These are phyloP conservation scores for Scheffersomyces illinoinensis DNA, from an alignment of 1,139 yeast genomes.

Conservation along the genomic window DNA sequence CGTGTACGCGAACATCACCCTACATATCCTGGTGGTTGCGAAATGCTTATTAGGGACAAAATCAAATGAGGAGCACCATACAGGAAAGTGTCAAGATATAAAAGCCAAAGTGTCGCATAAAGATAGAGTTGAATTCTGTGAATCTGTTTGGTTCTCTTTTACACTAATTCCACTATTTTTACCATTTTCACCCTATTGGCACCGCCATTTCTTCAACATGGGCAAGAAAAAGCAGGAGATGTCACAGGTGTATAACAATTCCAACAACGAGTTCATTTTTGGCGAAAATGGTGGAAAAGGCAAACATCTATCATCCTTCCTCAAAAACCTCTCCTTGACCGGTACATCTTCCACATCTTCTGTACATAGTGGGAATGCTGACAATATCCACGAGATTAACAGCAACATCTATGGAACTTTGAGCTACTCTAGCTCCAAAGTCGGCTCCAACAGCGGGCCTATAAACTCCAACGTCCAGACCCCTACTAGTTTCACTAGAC, in stretches of 20 bases:
- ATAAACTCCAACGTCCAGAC: constrained; percentile 8
- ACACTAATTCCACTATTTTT: background rate
- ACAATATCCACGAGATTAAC: constrained; percentile 30
- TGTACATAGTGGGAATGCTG: constrained; percentile 12
- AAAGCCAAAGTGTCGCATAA: background rate
- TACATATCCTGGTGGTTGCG: background rate
- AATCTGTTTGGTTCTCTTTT: background rate
- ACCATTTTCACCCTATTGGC: background rate
- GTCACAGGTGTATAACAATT: constrained; percentile 55
- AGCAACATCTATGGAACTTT: constrained; percentile 45
- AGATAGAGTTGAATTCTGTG: background rate
- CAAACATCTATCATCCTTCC: constrained; percentile 58
- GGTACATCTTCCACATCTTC: constrained; percentile 16
- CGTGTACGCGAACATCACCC: background rate
- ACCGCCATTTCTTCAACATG: constrained; percentile 19
- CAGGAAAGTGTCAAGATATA: background rate
- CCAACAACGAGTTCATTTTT: constrained; percentile 60
- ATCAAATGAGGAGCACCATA: background rate
- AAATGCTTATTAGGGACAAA: background rate
- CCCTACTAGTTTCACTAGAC: constrained; percentile 5
- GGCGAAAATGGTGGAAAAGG: constrained; percentile 72
- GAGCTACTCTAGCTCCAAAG: constrained; percentile 22
- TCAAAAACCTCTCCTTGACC: constrained; percentile 48
- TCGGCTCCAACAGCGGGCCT: constrained; percentile 15
- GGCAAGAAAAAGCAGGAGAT: constrained; percentile 54